Evolutionary conservation across 257 asterid genomes (phyloP).

Genomic region (Rubia yunnanensis): DNA sequence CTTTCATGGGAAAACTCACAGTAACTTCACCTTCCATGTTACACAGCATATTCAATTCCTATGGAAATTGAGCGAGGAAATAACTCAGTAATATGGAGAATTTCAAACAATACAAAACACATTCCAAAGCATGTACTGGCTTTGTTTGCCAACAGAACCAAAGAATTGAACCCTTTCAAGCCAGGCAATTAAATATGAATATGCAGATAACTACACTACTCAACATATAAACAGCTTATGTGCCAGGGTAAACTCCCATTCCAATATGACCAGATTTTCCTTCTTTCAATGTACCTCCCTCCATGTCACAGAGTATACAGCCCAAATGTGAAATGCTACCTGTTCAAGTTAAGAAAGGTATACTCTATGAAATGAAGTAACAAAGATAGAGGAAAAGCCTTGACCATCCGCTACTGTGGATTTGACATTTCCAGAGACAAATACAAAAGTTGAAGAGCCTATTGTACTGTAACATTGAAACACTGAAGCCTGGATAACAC

Average conservation of each 20-base stretch:
- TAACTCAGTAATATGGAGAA: conserved; percentile 1
- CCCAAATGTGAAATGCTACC: background rate
- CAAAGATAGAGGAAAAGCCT: background rate
- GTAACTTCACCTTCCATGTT: conserved; percentile 9
- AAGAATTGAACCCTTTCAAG: background rate
- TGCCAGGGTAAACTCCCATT: no score
- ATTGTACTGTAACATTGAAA: background rate
- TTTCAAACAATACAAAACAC: background rate
- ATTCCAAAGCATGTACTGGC: no score
- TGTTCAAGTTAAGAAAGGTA: background rate
- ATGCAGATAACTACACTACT: background rate
- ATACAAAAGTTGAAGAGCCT: background rate
- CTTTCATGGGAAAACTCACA: conserved; percentile 23
- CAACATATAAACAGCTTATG: no score
- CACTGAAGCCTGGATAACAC: background rate
- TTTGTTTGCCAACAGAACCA: background rate
- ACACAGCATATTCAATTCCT: conserved; percentile 39
- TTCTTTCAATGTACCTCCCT: background rate
- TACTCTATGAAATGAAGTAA: background rate
- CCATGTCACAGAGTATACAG: background rate
- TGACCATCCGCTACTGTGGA: background rate
- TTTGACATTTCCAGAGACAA: background rate
- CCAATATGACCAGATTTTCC: background rate
- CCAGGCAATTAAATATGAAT: background rate
- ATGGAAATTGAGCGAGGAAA: background rate